phyloP scores from a whole-genome alignment of 2,329 filamentous ascomycete genomes.

The Lanzia echinophila region DNA sequence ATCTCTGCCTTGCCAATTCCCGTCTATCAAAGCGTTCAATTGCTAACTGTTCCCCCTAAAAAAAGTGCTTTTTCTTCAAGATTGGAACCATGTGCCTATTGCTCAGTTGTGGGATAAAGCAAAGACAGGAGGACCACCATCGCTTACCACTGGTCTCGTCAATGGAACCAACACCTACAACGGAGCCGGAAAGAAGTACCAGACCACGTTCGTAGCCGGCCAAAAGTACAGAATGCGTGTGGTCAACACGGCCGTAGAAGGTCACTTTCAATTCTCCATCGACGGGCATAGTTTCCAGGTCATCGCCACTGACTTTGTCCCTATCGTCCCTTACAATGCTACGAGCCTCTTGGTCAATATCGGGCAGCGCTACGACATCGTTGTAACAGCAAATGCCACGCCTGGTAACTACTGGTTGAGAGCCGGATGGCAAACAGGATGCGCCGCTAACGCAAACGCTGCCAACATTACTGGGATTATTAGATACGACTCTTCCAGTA shows the following conservation, averaged over 20 bases:
- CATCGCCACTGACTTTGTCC: conserved; percentile 50
- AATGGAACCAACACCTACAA: conserved; percentile 35
- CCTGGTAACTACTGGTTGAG: conserved; percentile 52
- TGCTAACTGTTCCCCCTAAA: no score
- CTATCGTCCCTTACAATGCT: conserved; percentile 46
- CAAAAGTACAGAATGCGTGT: conserved; percentile 40
- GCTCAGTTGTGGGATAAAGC: conserved; percentile 31
- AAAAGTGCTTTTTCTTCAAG: conserved; percentile 9
- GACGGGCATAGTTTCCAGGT: conserved; percentile 51
- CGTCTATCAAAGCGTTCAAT: no score
- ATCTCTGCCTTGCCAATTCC: conserved; percentile 28
- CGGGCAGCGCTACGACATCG: conserved; percentile 40
- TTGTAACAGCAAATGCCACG: conserved; percentile 48
- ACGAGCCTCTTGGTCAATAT: conserved; percentile 40
- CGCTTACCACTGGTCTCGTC: conserved; percentile 39
- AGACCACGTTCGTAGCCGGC: not conserved
- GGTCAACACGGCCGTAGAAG: conserved; percentile 38
- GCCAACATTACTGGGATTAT: conserved; percentile 36
- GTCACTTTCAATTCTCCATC: conserved; percentile 39
- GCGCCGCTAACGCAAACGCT: conserved; percentile 51
- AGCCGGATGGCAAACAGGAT: conserved; percentile 41
- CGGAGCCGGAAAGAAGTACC: conserved; percentile 8
- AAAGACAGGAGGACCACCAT: not conserved
- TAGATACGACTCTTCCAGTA: conserved; percentile 33
- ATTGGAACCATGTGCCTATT: conserved; percentile 27